Evolutionary conservation across 768 basidiomycete genomes (phyloP).

Genomic region (Lenzites betulinus): DNA sequence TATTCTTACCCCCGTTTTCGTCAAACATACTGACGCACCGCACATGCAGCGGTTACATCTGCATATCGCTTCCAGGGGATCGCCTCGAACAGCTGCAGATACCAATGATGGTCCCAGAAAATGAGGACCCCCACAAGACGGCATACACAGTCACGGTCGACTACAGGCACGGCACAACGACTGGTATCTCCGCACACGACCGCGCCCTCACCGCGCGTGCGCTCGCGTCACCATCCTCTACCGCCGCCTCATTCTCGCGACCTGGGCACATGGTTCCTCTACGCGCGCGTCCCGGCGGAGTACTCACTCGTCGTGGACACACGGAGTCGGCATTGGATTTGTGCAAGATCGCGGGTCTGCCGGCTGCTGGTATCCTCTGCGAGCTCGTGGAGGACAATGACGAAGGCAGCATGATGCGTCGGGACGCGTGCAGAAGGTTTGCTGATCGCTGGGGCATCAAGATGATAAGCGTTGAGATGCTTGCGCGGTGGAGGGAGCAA

Average conservation of each 20-base stretch:
- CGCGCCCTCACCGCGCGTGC: conserved; percentile 85
- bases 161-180: conserved; percentile 91
- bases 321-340: conserved; percentile 91
- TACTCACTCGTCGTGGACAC: conserved; percentile 86
- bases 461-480: conserved; percentile 93
- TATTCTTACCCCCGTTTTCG: too few relatives aligned
- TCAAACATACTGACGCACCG: not conserved
- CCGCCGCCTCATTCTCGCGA: conserved; percentile 75
- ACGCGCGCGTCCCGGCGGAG: conserved; percentile 83
- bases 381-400: conserved; percentile 94
- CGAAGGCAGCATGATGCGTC: conserved; percentile 88
- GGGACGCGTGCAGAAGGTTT: conserved; percentile 91
- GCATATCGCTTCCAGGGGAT: conserved; percentile 76
- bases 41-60: conserved; percentile 82
- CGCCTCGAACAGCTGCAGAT: conserved; percentile 79
- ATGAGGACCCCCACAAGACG: conserved; percentile 89
- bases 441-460: conserved; percentile 88
- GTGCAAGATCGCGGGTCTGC: conserved; percentile 71
- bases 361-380: conserved; percentile 82
- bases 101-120: conserved; percentile 92
- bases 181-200: conserved; percentile 97
- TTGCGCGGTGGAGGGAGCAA: conserved; percentile 46
- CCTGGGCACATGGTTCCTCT: conserved; percentile 97
- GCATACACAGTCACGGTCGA: conserved; percentile 97
- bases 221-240: conserved; percentile 62